Evolutionary conservation across 805 yeast genomes (phyloP).

Genomic region (Candida andamanensis): DNA sequence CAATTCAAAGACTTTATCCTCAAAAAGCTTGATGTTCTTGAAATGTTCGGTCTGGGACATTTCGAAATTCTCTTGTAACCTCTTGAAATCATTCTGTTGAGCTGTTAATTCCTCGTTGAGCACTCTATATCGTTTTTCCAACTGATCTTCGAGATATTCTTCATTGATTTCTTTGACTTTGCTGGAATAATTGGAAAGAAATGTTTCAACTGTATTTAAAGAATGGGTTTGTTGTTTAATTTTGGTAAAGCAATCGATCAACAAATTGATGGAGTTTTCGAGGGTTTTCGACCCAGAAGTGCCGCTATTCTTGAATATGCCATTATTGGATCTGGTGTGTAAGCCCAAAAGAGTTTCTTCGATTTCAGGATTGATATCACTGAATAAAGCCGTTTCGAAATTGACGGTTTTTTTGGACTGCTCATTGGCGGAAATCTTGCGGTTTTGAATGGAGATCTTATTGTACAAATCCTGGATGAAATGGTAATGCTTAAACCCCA

Average conservation of each 20-base stretch:
- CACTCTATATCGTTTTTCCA: constrained; percentile 8
- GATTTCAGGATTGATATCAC: constrained; percentile 47
- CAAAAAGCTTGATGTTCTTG: constrained; percentile 6
- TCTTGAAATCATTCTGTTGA: constrained; percentile 8
- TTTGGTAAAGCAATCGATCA: constrained; percentile 51
- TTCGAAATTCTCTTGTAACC: constrained; percentile 4
- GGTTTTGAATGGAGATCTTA: constrained; percentile 5
- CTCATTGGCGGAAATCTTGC: background rate
- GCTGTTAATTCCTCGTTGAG: too few relatives aligned
- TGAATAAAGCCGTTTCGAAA: constrained; percentile 46
- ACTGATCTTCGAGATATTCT: constrained; percentile 17
- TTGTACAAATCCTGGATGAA: constrained; percentile 29
- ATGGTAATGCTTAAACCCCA: constrained; percentile 31
- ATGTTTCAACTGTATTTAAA: constrained; percentile 49
- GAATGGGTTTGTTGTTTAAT: constrained; percentile 57
- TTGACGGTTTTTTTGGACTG: constrained; percentile 2
- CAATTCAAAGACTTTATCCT: constrained; percentile 4
- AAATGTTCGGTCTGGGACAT: constrained; percentile 6
- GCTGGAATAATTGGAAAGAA: constrained; percentile 45
- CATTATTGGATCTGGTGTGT: constrained; percentile 44
- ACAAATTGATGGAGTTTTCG: constrained; percentile 49
- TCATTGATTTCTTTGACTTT: constrained; percentile 22
- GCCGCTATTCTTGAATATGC: constrained; percentile 55
- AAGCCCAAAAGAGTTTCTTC: constrained; percentile 50
- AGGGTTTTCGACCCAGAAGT: constrained; percentile 53